Evolutionary conservation across 2,329 filamentous ascomycete species (phyloP).

Genomic region (Aspergillus spinulosporus): DNA sequence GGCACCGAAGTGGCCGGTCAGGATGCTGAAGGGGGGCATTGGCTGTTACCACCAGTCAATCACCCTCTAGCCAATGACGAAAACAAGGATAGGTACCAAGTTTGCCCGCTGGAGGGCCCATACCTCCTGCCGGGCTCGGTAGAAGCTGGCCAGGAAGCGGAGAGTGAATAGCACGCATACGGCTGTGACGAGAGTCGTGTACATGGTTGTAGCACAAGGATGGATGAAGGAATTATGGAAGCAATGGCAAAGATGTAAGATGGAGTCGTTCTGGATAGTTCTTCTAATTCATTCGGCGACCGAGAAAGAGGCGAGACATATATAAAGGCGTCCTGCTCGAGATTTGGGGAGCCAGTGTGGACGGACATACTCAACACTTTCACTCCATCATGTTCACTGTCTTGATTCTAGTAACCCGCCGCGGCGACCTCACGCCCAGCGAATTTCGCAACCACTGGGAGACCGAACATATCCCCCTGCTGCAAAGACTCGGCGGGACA

Average conservation of each 20-base stretch:
- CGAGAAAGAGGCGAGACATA: too few relatives aligned
- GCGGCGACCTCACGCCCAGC: not conserved
- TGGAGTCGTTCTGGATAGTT: too few relatives aligned
- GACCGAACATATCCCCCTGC: not conserved
- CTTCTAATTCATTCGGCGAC: too few relatives aligned
- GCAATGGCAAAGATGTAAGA: too few relatives aligned
- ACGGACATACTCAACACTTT: not conserved
- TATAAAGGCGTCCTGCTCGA: too few relatives aligned
- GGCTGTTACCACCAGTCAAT: not conserved
- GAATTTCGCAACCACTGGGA: conserved; percentile 3
- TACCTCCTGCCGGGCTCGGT: not conserved
- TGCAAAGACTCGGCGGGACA: not conserved
- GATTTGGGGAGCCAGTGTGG: too few relatives aligned
- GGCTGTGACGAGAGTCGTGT: not conserved
- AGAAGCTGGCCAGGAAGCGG: not conserved
- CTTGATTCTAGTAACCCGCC: not conserved
- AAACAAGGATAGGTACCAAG: not conserved
- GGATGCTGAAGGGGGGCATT: not conserved
- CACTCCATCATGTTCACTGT: not conserved
- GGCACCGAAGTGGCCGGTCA: conserved; percentile 1
- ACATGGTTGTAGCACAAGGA: not conserved
- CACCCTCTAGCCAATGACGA: too few relatives aligned
- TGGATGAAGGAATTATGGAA: too few relatives aligned
- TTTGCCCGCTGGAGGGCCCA: conserved; percentile 4
- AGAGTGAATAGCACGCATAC: not conserved